phyloP scores from a whole-genome alignment of 2,329 filamentous ascomycete genomes.

The Madurella mycetomatis region DNA sequence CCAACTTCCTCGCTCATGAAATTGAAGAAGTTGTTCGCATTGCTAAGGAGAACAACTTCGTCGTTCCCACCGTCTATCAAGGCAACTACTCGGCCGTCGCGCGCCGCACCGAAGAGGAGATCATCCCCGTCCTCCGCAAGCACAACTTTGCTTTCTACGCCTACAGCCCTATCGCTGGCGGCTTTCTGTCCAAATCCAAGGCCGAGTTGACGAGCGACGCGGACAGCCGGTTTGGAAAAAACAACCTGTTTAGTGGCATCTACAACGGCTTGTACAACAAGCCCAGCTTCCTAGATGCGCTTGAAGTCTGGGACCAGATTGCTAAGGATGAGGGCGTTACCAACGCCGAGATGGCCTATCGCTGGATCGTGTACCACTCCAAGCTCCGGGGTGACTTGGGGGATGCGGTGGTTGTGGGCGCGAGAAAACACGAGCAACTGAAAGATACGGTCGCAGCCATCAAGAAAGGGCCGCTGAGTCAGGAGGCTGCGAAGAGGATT shows the following conservation, averaged over 20 bases:
- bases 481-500: conserved; percentile 36
- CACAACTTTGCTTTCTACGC: conserved; percentile 35
- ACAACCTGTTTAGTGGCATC: neutral
- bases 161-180: conserved; percentile 34
- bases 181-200: conserved; percentile 32
- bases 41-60: conserved; percentile 32
- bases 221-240: conserved; percentile 24
- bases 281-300: conserved; percentile 11
- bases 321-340: conserved; percentile 4
- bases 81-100: conserved; percentile 38
- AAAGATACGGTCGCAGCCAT: conserved; percentile 35
- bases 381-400: conserved; percentile 3
- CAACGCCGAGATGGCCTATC: conserved; percentile 16
- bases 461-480: conserved; percentile 37
- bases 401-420: conserved; percentile 39
- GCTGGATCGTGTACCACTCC: conserved; percentile 12
- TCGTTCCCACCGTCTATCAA: conserved; percentile 37
- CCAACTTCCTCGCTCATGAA: conserved; percentile 36
- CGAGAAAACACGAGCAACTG: conserved; percentile 33
- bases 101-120: conserved; percentile 32
- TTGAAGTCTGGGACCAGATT: conserved; percentile 10
- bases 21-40: conserved; percentile 35
- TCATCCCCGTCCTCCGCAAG: conserved; percentile 35
- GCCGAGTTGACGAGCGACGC: conserved; percentile 4
- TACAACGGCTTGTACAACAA: conserved; percentile 11